phyloP scores from a whole-genome alignment of 2,329 filamentous ascomycete genomes.

The Mollisiaceae sp. region DNA sequence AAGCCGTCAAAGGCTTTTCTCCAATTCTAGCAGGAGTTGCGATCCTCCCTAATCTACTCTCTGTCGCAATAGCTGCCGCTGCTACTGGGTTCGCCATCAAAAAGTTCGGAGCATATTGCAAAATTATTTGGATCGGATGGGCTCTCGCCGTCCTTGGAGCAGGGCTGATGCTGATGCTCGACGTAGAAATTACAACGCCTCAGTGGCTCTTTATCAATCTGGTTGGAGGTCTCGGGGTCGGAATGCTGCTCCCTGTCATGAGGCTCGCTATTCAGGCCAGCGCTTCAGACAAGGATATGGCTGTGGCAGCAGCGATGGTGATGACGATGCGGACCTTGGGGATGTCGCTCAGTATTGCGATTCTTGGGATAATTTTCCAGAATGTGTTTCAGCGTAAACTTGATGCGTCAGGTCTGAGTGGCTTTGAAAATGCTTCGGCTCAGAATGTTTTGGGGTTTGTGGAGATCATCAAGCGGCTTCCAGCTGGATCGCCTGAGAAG shows the following conservation, averaged over 20 bases:
- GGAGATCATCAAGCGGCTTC: slow-evolving; percentile 4
- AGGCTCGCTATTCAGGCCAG: slow-evolving; percentile 44
- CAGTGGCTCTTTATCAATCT: slow-evolving; percentile 11
- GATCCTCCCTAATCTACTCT: neutral
- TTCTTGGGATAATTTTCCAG: slow-evolving; percentile 14
- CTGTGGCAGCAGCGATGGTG: slow-evolving; percentile 62
- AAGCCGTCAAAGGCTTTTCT: neutral
- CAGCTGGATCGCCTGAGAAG: slow-evolving; percentile 16
- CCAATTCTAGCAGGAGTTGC: neutral
- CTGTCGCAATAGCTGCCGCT: neutral
- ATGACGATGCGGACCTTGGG: slow-evolving; percentile 69
- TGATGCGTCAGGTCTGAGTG: neutral
- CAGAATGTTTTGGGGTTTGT: slow-evolving; percentile 23
- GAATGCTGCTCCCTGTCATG: slow-evolving; percentile 54
- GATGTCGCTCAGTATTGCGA: slow-evolving; percentile 44
- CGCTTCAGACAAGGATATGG: slow-evolving; percentile 49
- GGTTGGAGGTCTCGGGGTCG: slow-evolving; percentile 14
- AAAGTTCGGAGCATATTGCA: slow-evolving; percentile 50
- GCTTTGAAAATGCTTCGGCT: slow-evolving; percentile 18
- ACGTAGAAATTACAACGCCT: slow-evolving; percentile 1
- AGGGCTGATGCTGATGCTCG: slow-evolving; percentile 46
- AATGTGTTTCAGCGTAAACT: slow-evolving; percentile 11
- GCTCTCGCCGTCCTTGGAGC: slow-evolving; percentile 58
- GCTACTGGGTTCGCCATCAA: neutral
- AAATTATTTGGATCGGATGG: slow-evolving; percentile 62